Evolutionary conservation across 768 basidiomycete species (phyloP).

Genomic region (Hericium rajendrae): DNA sequence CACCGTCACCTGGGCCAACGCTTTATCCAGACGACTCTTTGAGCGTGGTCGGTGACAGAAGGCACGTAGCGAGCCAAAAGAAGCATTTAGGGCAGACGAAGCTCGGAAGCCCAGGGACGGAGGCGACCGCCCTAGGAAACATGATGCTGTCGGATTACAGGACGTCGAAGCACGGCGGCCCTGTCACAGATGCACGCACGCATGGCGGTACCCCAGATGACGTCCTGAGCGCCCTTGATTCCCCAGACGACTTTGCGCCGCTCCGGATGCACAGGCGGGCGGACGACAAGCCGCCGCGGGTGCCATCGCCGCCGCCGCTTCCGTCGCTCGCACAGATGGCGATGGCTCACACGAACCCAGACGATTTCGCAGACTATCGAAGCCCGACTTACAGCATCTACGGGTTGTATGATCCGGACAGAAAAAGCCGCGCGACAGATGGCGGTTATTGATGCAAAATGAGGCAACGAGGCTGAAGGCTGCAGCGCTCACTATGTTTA

Average conservation of each 20-base stretch:
- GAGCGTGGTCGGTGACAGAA: constrained; percentile 40
- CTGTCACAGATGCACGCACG: background rate
- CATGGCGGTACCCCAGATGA: constrained; percentile 19
- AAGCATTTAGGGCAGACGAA: constrained; percentile 22
- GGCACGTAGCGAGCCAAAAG: constrained; percentile 13
- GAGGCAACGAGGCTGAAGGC: background rate
- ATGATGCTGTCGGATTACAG: constrained; percentile 56
- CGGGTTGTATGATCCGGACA: constrained; percentile 56
- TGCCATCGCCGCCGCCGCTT: constrained; percentile 69
- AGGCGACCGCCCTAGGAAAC: constrained; percentile 42
- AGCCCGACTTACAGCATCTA: constrained; percentile 82
- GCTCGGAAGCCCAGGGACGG: constrained; percentile 24
- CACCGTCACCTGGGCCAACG: constrained; percentile 51
- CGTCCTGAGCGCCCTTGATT: constrained; percentile 11
- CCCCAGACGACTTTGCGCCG: constrained; percentile 15
- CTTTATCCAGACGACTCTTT: constrained; percentile 67
- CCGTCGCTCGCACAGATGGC: constrained; percentile 76
- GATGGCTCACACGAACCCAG: constrained; percentile 49
- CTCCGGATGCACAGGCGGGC: constrained; percentile 23
- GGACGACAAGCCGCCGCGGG: constrained; percentile 61
- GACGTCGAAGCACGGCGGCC: background rate
- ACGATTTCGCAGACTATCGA: constrained; percentile 55
- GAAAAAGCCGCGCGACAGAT: constrained; percentile 37
- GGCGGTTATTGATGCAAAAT: background rate
- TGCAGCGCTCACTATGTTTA: background rate